phyloP scores from a whole-genome alignment of 2,329 filamentous ascomycete genomes.

The Xylariales sp. region DNA sequence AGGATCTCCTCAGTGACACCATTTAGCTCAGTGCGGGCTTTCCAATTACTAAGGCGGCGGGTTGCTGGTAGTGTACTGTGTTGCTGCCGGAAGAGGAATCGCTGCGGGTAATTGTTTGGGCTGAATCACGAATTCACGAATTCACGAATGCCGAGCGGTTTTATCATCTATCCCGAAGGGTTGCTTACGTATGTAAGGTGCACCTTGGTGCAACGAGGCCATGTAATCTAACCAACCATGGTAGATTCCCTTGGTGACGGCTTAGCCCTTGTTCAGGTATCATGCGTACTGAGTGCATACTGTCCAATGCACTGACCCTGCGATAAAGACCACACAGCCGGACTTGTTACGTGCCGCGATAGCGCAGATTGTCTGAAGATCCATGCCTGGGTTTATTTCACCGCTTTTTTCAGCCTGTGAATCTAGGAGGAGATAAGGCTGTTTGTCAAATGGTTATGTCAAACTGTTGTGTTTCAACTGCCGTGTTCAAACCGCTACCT shows the following conservation, averaged over 20 bases:
- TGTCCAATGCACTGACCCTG: conserved; percentile 14
- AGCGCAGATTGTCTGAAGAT: conserved; percentile 7
- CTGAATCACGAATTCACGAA: background rate
- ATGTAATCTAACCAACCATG: conserved; percentile 9
- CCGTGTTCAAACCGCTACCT: too few species aligned
- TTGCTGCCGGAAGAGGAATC: conserved; percentile 11
- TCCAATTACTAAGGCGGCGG: conserved; percentile 3
- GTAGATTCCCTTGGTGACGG: background rate
- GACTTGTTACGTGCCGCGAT: conserved; percentile 2
- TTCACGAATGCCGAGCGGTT: background rate
- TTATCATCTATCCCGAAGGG: conserved; percentile 12
- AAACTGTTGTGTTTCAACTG: too few species aligned
- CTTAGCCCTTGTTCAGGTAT: background rate
- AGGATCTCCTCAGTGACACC: conserved; percentile 29
- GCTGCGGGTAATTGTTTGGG: background rate
- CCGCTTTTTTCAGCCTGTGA: conserved; percentile 26
- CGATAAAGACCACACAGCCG: conserved; percentile 12
- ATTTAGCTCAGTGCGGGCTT: conserved; percentile 21
- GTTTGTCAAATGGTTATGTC: too few species aligned
- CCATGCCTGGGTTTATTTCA: conserved; percentile 32
- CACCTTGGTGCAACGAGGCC: background rate
- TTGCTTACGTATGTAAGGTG: background rate
- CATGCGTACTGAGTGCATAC: background rate
- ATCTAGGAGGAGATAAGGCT: conserved; percentile 20
- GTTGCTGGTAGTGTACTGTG: background rate